Evolutionary conservation across 2,329 filamentous ascomycete species (phyloP).

Genomic region (Botrytis fragariae): DNA sequence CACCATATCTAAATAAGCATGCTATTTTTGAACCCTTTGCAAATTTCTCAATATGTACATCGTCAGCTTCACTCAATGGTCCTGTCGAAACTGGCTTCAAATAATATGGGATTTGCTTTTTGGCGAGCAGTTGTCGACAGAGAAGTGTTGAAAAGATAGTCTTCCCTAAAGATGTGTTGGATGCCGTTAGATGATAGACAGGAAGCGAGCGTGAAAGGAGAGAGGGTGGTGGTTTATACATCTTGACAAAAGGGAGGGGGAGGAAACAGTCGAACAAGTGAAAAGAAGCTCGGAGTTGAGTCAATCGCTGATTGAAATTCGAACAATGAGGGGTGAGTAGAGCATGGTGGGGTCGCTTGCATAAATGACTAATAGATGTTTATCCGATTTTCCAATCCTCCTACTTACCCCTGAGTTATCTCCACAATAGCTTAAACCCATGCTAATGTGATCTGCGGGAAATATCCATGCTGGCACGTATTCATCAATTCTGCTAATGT

Average conservation of each 20-base stretch:
- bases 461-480: background rate
- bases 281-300: background rate
- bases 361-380: background rate
- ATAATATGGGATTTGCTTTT: slow-evolving; percentile 44
- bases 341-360: slow-evolving; percentile 12
- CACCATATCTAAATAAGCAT: slow-evolving; percentile 68
- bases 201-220: slow-evolving; percentile 11
- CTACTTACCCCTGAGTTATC: background rate
- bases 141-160: slow-evolving; percentile 20
- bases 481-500: background rate
- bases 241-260: background rate
- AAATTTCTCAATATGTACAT: slow-evolving; percentile 58
- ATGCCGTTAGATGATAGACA: slow-evolving; percentile 13
- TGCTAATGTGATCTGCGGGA: background rate
- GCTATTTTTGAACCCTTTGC: slow-evolving; percentile 53
- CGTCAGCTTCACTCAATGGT: slow-evolving; percentile 65
- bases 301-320: background rate
- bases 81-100: slow-evolving; percentile 84
- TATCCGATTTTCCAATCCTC: background rate
- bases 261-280: background rate
- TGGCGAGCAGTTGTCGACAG: slow-evolving; percentile 12
- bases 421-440: background rate
- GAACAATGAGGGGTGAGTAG: background rate
- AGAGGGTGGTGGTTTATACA: slow-evolving; percentile 16
- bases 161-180: slow-evolving; percentile 19